phyloP scores from a whole-genome alignment of 2,329 filamentous ascomycete genomes.

The Clonostachys rosea region DNA sequence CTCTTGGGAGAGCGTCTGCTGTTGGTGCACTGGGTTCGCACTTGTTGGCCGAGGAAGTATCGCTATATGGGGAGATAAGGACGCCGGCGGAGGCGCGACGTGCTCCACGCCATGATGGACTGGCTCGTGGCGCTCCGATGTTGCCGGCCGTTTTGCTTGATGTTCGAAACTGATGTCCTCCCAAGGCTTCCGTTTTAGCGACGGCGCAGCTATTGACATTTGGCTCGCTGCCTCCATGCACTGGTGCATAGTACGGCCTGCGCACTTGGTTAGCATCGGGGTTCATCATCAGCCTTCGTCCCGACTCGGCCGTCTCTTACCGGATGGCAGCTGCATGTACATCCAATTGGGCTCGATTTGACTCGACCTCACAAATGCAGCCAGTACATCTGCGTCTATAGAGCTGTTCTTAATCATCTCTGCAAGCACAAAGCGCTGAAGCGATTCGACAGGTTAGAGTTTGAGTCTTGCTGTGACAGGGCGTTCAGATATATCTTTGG shows the following conservation, averaged over 20 bases:
- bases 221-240: conserved; percentile 33
- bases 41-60: conserved; percentile 13
- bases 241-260: conserved; percentile 42
- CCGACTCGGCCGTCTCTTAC: conserved; percentile 16
- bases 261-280: conserved; percentile 1
- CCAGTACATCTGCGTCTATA: conserved; percentile 38
- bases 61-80: conserved; percentile 7
- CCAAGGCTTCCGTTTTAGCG: conserved; percentile 27
- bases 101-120: not conserved
- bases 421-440: conserved; percentile 51
- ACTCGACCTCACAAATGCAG: conserved; percentile 38
- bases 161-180: conserved; percentile 23
- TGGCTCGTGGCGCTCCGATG: conserved; percentile 6
- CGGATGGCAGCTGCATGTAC: conserved; percentile 40
- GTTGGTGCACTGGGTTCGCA: conserved; percentile 2
- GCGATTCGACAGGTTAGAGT: not conserved
- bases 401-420: conserved; percentile 54
- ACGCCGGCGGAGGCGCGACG: conserved; percentile 1
- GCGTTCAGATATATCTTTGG: too few relatives aligned
- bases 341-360: conserved; percentile 38
- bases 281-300: conserved; percentile 7
- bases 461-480: too few relatives aligned
- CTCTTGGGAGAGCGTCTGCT: conserved; percentile 3
- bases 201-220: conserved; percentile 23
- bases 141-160: conserved; percentile 1